These are phyloP conservation scores for Coniochaeta sp. DNA, from an alignment of 2,329 filamentous ascomycete genomes.

Conservation along the genomic window DNA sequence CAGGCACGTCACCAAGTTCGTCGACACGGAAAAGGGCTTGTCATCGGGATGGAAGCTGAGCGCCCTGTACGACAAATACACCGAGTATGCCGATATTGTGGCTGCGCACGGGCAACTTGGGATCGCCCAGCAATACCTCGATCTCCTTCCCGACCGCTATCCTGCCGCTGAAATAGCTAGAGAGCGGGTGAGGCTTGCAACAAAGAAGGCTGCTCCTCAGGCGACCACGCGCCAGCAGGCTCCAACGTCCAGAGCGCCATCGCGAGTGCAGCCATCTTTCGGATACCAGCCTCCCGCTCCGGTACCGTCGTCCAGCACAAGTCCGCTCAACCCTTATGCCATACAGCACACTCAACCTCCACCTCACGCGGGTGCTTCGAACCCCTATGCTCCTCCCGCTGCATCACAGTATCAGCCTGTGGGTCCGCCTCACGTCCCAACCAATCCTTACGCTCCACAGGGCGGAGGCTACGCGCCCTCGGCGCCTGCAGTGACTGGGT, in stretches of 20 bases:
- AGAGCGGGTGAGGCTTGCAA: conserved; percentile 78
- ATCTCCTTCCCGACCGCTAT: conserved; percentile 76
- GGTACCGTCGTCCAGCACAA: conserved; percentile 14
- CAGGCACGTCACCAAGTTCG: conserved; percentile 86
- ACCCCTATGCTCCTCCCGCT: conserved; percentile 18
- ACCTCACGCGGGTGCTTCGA: conserved; percentile 14
- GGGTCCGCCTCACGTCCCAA: conserved; percentile 16
- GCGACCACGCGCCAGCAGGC: conserved; percentile 24
- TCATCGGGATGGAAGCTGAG: conserved; percentile 82
- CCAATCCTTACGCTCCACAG: conserved; percentile 42
- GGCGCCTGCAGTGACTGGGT: conserved; percentile 29
- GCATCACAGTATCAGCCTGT: conserved; percentile 28
- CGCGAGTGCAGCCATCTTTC: conserved; percentile 9
- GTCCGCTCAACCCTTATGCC: conserved; percentile 24
- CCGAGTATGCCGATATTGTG: conserved; percentile 93
- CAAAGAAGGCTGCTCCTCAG: conserved; percentile 37
- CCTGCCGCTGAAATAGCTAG: conserved; percentile 81
- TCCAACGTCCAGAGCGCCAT: conserved; percentile 11
- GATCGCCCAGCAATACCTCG: conserved; percentile 84
- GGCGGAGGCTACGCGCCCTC: conserved; percentile 10
- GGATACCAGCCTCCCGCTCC: conserved; percentile 44
- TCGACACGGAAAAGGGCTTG: conserved; percentile 66
- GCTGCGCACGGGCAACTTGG: conserved; percentile 82
- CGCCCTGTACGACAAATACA: conserved; percentile 86
- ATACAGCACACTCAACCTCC: conserved; percentile 12